Evolutionary conservation across 805 yeast genomes (phyloP).

Genomic region (Tetrapisispora pingtungensis): DNA sequence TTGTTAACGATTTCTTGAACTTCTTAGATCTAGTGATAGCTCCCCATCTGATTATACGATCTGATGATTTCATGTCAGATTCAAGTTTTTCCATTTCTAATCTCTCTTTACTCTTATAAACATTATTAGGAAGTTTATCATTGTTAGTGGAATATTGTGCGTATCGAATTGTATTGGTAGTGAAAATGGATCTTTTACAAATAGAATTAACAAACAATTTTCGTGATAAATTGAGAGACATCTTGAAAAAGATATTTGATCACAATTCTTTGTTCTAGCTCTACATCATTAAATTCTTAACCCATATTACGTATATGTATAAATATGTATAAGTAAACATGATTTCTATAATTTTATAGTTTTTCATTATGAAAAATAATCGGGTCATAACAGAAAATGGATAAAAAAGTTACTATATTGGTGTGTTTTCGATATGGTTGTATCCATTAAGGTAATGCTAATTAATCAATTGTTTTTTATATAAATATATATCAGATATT

Average conservation of each 20-base stretch:
- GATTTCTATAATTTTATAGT: too few species aligned
- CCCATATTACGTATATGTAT: too few species aligned
- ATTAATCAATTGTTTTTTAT: too few species aligned
- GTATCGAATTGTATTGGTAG: not conserved
- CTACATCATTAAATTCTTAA: too few species aligned
- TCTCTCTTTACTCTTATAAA: conserved; percentile 22
- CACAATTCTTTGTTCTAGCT: too few species aligned
- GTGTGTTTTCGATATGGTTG: too few species aligned
- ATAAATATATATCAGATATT: not conserved
- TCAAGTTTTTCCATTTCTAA: conserved; percentile 27
- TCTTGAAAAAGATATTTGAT: not conserved
- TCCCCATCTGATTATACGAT: conserved; percentile 39
- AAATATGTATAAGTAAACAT: too few species aligned
- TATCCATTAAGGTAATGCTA: too few species aligned
- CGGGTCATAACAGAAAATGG: too few species aligned
- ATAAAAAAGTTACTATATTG: too few species aligned
- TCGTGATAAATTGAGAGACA: not conserved
- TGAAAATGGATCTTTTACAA: not conserved
- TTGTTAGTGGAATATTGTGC: not conserved
- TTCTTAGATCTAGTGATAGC: conserved; percentile 44
- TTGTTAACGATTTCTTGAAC: conserved; percentile 54
- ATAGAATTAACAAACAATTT: not conserved
- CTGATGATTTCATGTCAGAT: conserved; percentile 27
- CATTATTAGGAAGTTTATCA: not conserved
- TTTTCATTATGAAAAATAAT: too few species aligned